Conservation (phyloP, 2,329 filamentous ascomycete genomes). For the Monilinia vaccinii-corymbosi region DNA sequence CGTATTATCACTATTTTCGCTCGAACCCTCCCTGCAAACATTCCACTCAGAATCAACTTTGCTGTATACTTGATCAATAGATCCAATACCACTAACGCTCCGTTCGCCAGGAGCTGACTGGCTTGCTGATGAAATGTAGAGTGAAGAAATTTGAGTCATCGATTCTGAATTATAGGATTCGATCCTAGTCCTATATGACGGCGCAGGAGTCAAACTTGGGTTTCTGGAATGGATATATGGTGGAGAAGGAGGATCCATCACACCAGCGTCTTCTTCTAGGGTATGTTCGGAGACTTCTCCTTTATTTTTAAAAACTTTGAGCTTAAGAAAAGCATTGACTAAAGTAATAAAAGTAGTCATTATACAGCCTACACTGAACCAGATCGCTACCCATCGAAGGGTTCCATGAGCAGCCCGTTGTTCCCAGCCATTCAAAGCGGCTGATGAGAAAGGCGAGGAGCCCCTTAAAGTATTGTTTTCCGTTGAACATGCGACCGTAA, state of each 20-base stretch:
- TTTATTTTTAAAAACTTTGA: constrained; percentile 4
- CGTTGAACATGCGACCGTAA: constrained; percentile 29
- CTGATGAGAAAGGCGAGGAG: not conserved
- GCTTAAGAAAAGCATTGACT: constrained; percentile 1
- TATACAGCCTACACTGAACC: constrained; percentile 5
- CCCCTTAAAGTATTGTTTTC: constrained; percentile 14
- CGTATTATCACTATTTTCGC: not conserved
- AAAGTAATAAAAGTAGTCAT: not conserved
- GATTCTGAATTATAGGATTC: not conserved
- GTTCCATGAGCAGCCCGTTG: constrained; percentile 3
- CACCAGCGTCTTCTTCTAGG: not conserved
- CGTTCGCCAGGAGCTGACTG: not conserved
- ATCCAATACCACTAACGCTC: not conserved
- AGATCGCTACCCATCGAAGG: constrained; percentile 10
- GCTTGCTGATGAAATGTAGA: not conserved
- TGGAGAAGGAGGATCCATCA: not conserved
- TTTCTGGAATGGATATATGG: not conserved
- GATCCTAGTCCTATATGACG: constrained; percentile 4
- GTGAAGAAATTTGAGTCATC: not conserved
- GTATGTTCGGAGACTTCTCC: not conserved
- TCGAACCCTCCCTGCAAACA: not conserved
- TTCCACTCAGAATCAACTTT: not conserved
- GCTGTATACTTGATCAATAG: not conserved
- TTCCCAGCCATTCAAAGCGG: constrained; percentile 1
- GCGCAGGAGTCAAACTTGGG: not conserved